These are phyloP conservation scores for Diaporthe eres DNA, from an alignment of 2,329 filamentous ascomycete genomes.

Conservation along the genomic window DNA sequence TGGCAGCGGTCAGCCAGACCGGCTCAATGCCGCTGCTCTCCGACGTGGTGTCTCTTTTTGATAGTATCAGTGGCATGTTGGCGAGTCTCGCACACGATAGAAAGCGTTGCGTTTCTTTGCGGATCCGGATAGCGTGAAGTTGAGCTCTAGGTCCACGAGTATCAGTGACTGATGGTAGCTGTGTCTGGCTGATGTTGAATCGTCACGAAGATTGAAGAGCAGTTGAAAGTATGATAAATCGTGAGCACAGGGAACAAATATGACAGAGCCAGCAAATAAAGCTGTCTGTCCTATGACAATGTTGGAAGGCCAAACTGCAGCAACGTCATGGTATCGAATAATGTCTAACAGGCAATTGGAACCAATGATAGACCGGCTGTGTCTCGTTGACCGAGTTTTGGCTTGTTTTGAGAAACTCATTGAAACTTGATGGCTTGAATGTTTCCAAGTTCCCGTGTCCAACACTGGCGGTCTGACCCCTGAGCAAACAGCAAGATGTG, in stretches of 20 bases:
- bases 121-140: background rate
- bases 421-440: background rate
- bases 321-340: background rate
- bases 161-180: too few species aligned
- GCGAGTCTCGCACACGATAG: background rate
- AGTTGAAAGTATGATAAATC: too few species aligned
- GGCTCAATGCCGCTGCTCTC: slow-evolving; percentile 29
- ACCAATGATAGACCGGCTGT: background rate
- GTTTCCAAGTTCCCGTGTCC: background rate
- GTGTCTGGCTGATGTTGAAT: background rate
- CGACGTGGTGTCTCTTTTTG: slow-evolving; percentile 19
- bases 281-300: too few species aligned
- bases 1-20: slow-evolving; percentile 35
- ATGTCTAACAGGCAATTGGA: background rate
- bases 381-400: background rate
- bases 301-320: background rate
- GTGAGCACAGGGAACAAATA: too few species aligned
- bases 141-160: too few species aligned
- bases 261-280: background rate
- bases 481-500: slow-evolving; percentile 21
- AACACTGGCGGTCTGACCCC: background rate
- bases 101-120: background rate
- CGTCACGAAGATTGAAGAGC: too few species aligned
- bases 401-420: background rate
- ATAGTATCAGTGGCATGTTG: slow-evolving; percentile 11